phyloP scores from a whole-genome alignment of 805 yeast species.

The Lipomyces anomalus region DNA sequence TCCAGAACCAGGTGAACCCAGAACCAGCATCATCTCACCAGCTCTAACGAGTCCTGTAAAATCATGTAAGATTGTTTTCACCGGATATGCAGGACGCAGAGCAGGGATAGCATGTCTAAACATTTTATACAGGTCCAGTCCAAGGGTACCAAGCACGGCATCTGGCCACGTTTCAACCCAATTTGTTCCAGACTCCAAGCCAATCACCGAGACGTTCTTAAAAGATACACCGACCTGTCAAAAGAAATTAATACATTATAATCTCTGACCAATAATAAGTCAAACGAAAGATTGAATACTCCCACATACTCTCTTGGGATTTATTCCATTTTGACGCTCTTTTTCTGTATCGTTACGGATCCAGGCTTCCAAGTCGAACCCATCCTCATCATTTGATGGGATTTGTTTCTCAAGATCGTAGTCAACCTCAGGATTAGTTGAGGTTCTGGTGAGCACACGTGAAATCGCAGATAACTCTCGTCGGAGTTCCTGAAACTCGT shows the following conservation, averaged over 20 bases:
- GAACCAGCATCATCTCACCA: slow-evolving; percentile 65
- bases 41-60: slow-evolving; percentile 43
- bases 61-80: slow-evolving; percentile 27
- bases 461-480: slow-evolving; percentile 18
- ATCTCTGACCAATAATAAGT: no score
- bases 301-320: slow-evolving; percentile 13
- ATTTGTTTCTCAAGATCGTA: not conserved
- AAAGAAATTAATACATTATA: not conserved
- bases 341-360: slow-evolving; percentile 15
- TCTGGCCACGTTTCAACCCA: slow-evolving; percentile 11
- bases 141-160: slow-evolving; percentile 8
- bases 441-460: no score
- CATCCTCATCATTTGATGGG: slow-evolving; percentile 3
- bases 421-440: not conserved
- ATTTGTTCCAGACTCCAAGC: slow-evolving; percentile 16
- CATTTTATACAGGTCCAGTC: slow-evolving; percentile 1
- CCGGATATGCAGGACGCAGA: slow-evolving; percentile 13
- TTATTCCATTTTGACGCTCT: slow-evolving; percentile 12
- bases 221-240: slow-evolving; percentile 19
- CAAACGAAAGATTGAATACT: not conserved
- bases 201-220: slow-evolving; percentile 14
- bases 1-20: slow-evolving; percentile 78
- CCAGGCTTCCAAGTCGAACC: slow-evolving; percentile 20
- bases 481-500: slow-evolving; percentile 18
- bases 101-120: slow-evolving; percentile 4